A percentile compares a stretch with the other conserved stretches of the same genome.
These are phyloP conservation scores for Acer saccharum DNA, from an alignment of 345 rosid genomes.

Conservation along the genomic window DNA sequence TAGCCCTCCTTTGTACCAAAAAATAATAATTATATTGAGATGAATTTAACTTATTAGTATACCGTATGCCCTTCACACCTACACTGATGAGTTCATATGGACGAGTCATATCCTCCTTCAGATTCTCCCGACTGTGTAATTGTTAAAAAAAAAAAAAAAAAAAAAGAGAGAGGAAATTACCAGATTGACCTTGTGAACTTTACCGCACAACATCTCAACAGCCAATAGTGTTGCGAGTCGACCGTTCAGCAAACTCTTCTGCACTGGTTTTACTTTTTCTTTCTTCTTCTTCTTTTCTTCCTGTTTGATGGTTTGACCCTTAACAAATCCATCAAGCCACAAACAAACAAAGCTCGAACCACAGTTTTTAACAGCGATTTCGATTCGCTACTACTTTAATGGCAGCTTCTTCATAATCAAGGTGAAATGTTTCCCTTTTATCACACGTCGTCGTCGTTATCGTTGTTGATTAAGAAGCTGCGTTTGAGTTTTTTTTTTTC, in stretches of 20 bases:
- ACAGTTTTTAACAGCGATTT: not conserved
- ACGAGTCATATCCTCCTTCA: no score
- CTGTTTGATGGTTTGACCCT: not conserved
- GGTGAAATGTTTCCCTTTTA: not conserved
- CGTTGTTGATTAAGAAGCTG: not conserved
- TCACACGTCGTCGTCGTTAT: not conserved
- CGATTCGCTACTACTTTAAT: not conserved
- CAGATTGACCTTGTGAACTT: not conserved
- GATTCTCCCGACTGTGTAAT: no score
- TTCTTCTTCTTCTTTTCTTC: not conserved
- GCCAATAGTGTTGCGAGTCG: slow-evolving; percentile 8
- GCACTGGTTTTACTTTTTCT: not conserved
- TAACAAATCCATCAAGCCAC: not conserved
- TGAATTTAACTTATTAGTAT: no score
- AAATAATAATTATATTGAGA: no score
- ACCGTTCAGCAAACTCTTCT: slow-evolving; percentile 10
- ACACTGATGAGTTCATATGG: no score
- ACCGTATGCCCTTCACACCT: no score
- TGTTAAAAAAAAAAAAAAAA: not conserved
- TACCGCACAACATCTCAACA: not conserved
- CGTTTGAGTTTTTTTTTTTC: not conserved
- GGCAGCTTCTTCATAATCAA: slow-evolving; percentile 1
- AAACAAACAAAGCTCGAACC: not conserved
- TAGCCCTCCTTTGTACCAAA: no score
- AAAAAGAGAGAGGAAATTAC: not conserved